These are phyloP conservation scores for Penicillium olsonii DNA, from an alignment of 2,329 filamentous ascomycete species.

Conservation along the genomic window DNA sequence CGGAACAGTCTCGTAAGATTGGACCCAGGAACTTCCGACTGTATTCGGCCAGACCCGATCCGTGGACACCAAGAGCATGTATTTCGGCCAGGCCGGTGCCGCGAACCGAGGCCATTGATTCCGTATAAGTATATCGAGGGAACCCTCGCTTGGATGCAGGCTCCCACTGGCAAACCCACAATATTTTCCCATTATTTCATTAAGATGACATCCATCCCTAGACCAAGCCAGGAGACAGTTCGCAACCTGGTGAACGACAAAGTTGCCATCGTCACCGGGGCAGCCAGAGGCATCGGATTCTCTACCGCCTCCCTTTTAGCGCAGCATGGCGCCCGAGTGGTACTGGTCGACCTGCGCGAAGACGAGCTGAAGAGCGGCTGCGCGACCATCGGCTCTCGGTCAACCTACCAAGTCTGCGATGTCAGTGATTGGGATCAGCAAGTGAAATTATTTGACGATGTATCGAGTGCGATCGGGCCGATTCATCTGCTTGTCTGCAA, in stretches of 20 bases:
- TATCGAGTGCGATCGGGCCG: conserved; percentile 8
- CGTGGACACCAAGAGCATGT: neutral
- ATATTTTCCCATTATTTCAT: neutral
- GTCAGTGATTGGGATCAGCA: conserved; percentile 23
- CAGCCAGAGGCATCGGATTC: conserved; percentile 24
- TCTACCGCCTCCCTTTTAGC: conserved; percentile 18
- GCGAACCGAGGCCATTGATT: neutral
- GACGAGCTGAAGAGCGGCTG: conserved; percentile 14
- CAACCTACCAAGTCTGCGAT: conserved; percentile 18
- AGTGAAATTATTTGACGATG: conserved; percentile 14
- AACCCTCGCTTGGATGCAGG: neutral
- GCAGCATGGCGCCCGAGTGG: conserved; percentile 19
- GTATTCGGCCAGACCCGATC: neutral
- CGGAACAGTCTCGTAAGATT: neutral
- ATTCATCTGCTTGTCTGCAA: conserved; percentile 20
- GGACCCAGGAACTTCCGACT: neutral
- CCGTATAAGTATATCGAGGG: neutral
- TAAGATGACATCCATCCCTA: conserved; percentile 11
- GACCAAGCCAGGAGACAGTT: conserved; percentile 2
- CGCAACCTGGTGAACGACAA: conserved; percentile 1
- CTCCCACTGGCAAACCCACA: neutral
- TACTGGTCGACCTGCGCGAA: conserved; percentile 21
- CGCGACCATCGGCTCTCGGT: conserved; percentile 8
- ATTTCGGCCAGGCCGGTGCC: neutral
- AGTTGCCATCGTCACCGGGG: conserved; percentile 22